Percentiles rank a stretch among this genome's conserved stretches.
Evolutionary conservation across 2,329 filamentous ascomycete genomes (phyloP).

Genomic region (Colletotrichum kahawae): DNA sequence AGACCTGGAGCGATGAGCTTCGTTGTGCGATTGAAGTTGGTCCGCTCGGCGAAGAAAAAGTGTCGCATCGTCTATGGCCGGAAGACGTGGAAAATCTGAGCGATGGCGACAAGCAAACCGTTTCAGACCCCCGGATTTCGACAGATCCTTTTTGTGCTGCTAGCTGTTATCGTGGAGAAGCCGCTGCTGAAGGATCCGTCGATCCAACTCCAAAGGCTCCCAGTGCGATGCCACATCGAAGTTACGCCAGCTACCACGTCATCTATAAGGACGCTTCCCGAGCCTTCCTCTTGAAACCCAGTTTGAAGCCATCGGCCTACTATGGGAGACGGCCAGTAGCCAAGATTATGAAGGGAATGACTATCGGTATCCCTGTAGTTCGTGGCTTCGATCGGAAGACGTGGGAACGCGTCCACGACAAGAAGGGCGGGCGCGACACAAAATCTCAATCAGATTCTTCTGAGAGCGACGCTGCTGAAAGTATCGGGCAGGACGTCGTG

Average conservation of each 20-base stretch:
- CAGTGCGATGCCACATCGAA: constrained; percentile 49
- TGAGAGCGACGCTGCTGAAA: constrained; percentile 20
- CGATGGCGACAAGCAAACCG: constrained; percentile 34
- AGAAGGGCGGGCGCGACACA: constrained; percentile 39
- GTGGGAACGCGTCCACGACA: constrained; percentile 76
- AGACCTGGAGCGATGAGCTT: constrained; percentile 92
- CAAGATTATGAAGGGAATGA: constrained; percentile 82
- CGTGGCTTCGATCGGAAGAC: constrained; percentile 81
- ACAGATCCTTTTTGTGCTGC: constrained; percentile 64
- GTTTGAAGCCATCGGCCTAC: constrained; percentile 81
- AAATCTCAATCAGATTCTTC: constrained; percentile 25
- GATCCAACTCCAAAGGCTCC: constrained; percentile 36
- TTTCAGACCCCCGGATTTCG: constrained; percentile 40
- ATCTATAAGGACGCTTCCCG: constrained; percentile 80
- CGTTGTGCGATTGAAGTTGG: constrained; percentile 91
- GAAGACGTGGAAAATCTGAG: constrained; percentile 46
- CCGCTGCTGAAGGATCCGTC: constrained; percentile 58
- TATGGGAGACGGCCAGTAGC: constrained; percentile 81
- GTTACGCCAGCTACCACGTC: constrained; percentile 79
- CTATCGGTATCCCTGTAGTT: constrained; percentile 85
- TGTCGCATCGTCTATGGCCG: constrained; percentile 84
- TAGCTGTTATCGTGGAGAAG: constrained; percentile 64
- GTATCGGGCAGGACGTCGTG: constrained; percentile 22
- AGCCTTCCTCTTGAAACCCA: constrained; percentile 88
- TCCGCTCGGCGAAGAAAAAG: constrained; percentile 87